Percentiles rank a stretch among this genome's conserved stretches.
Evolutionary conservation across 176 grass and related monocot genomes (phyloP).

Genomic region (Aegilops umbellulata): DNA sequence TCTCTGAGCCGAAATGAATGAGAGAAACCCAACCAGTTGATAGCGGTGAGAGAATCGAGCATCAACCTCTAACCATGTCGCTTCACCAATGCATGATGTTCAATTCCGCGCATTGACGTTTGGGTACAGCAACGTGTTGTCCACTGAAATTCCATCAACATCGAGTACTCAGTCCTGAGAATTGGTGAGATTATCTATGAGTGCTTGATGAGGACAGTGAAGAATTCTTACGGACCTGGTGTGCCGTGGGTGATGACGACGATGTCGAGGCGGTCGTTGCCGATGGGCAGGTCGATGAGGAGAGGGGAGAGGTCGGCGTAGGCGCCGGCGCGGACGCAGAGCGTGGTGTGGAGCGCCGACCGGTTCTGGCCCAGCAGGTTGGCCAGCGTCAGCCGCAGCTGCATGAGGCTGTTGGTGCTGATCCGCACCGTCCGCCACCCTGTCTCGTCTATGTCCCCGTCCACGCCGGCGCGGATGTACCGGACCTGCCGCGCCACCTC

Average conservation of each 20-base stretch:
- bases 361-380: constrained; percentile 16
- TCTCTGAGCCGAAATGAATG: no score
- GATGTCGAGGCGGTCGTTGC: constrained; percentile 27
- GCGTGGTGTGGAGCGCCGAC: constrained; percentile 16
- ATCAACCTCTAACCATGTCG: not conserved
- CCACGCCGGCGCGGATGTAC: not conserved
- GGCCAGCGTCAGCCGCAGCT: constrained; percentile 27
- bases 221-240: constrained; percentile 1
- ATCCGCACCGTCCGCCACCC: constrained; percentile 22
- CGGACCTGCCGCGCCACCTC: constrained; percentile 27
- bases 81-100: not conserved
- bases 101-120: not conserved
- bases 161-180: not conserved
- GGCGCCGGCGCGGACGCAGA: constrained; percentile 13
- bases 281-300: constrained; percentile 37
- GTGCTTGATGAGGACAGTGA: no score
- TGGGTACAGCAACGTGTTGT: not conserved
- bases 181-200: not conserved
- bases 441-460: constrained; percentile 16
- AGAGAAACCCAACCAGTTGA: no score
- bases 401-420: constrained; percentile 30
- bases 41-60: not conserved
- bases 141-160: not conserved
- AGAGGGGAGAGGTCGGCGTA: constrained; percentile 18
- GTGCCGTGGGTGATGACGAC: constrained; percentile 15